Evolutionary conservation across 106 monocot genomes (phyloP).

Genomic region (Apostasia ramifera): DNA sequence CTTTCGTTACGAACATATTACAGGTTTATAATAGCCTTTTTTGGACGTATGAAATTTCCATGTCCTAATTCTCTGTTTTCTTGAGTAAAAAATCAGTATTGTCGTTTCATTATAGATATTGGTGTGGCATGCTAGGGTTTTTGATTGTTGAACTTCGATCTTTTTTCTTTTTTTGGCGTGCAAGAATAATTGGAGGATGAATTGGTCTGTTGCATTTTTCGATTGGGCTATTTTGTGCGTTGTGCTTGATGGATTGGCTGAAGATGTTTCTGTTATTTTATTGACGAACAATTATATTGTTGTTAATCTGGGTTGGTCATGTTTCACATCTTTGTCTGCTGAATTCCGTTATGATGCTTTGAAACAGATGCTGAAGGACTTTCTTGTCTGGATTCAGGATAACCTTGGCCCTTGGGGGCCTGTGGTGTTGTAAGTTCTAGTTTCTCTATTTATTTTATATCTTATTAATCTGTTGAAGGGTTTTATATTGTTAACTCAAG

Average conservation of each 20-base stretch:
- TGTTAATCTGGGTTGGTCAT: neutral
- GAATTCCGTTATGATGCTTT: constrained; percentile 1
- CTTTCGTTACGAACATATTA: too few relatives aligned
- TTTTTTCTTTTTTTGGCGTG: too few relatives aligned
- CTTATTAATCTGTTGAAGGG: constrained; percentile 3
- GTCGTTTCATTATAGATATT: too few relatives aligned
- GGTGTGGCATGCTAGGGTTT: too few relatives aligned
- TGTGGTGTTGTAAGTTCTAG: constrained; percentile 68
- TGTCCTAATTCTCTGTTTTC: too few relatives aligned
- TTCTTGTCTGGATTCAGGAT: constrained; percentile 83
- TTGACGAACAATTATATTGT: neutral
- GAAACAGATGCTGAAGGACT: constrained; percentile 81
- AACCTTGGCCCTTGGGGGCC: constrained; percentile 95
- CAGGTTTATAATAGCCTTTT: too few relatives aligned
- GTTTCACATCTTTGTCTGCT: neutral
- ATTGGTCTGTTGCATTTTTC: neutral
- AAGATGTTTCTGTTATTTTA: neutral
- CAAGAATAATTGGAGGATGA: too few relatives aligned
- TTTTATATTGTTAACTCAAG: too few relatives aligned
- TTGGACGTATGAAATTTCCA: too few relatives aligned
- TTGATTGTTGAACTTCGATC: too few relatives aligned
- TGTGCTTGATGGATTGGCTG: neutral
- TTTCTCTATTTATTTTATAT: neutral
- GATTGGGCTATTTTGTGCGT: neutral
- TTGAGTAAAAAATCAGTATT: too few relatives aligned